Evolutionary conservation across 2,329 filamentous ascomycete genomes (phyloP).

Genomic region (Ophiocordyceps camponoti-rufipedis): DNA sequence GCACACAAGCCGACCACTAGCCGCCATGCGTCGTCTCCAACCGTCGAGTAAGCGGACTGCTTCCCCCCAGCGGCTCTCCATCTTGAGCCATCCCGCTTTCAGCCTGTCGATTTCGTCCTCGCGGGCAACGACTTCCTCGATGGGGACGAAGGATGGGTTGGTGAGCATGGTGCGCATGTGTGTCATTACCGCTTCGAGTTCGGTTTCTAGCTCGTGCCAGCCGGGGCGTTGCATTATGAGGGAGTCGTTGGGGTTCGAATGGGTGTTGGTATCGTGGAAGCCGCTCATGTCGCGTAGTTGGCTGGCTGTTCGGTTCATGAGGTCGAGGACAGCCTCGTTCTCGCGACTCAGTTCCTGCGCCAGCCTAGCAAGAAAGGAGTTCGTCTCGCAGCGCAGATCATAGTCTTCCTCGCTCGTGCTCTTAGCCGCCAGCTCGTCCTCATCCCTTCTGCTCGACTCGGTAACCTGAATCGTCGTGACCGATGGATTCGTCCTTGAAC

Average conservation of each 20-base stretch:
- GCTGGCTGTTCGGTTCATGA: conserved; percentile 53
- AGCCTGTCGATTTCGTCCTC: conserved; percentile 80
- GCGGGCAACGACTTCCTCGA: conserved; percentile 84
- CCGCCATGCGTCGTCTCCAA: conserved; percentile 70
- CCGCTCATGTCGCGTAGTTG: conserved; percentile 55
- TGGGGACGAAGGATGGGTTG: conserved; percentile 87
- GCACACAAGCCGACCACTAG: conserved; percentile 50
- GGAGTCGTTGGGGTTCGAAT: conserved; percentile 12
- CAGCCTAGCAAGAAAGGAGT: conserved; percentile 72
- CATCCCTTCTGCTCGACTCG: conserved; percentile 30
- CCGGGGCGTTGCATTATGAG: conserved; percentile 16
- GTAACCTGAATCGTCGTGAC: conserved; percentile 39
- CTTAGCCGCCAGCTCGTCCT: conserved; percentile 9
- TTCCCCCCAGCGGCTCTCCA: conserved; percentile 82
- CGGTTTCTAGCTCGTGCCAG: conserved; percentile 49
- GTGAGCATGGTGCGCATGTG: conserved; percentile 73
- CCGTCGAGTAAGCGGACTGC: conserved; percentile 80
- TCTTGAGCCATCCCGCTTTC: conserved; percentile 76
- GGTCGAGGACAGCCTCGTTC: conserved; percentile 62
- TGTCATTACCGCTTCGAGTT: conserved; percentile 61
- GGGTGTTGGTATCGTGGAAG: conserved; percentile 16
- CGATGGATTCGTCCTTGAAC: conserved; percentile 33
- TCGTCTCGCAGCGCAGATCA: conserved; percentile 70
- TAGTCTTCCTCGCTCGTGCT: conserved; percentile 28
- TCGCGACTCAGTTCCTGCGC: conserved; percentile 77